Evolutionary conservation across 441 rosid species (phyloP).

Genomic region (Adansonia gregorii): DNA sequence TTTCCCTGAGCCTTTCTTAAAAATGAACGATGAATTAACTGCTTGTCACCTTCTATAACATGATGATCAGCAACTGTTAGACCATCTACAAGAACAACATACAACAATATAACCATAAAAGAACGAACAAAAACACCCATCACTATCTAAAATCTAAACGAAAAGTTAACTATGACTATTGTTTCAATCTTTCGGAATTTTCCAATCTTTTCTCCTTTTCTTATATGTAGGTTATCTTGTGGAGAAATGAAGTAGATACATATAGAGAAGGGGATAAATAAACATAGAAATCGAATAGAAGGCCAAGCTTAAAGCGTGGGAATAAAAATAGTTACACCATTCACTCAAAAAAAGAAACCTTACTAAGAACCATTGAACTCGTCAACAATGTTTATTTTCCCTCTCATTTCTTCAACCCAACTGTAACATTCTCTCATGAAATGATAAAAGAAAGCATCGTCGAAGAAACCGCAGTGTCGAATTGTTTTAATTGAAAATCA

Average conservation of each 20-base stretch:
- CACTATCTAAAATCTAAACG: not conserved
- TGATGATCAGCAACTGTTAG: not conserved
- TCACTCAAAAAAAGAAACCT: not conserved
- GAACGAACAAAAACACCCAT: constrained; percentile 1
- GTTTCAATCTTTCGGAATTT: not conserved
- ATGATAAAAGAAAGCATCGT: no score
- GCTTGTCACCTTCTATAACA: not conserved
- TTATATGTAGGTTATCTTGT: no score
- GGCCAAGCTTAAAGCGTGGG: constrained; percentile 1
- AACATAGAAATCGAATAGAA: not conserved
- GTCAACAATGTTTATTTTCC: not conserved
- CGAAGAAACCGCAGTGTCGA: no score
- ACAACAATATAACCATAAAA: not conserved
- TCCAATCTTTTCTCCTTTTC: not conserved
- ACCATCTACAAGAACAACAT: not conserved
- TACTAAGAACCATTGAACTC: not conserved
- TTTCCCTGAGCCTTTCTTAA: not conserved
- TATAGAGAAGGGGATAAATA: not conserved
- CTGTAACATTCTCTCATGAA: no score
- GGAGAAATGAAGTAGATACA: no score
- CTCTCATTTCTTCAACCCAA: not conserved
- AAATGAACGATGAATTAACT: not conserved
- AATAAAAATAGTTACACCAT: not conserved
- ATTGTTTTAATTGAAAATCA: no score
- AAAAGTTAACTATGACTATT: not conserved